Conservation (phyloP, 495 filamentous ascomycete genomes). For the Lepidopterella palustris region DNA sequence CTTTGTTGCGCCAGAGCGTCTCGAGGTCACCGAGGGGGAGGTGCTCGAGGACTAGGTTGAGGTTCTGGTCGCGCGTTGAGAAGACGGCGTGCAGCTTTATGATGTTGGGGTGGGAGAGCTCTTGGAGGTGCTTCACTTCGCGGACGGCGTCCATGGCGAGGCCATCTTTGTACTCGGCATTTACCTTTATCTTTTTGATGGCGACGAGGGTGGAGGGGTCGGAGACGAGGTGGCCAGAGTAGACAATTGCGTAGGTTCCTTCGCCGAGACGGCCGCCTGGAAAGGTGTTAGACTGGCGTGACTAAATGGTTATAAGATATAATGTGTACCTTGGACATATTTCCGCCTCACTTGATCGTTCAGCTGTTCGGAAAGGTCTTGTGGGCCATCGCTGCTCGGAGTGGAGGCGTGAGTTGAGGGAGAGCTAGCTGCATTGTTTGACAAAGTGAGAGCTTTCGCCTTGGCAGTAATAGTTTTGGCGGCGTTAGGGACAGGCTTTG, state of each 20-base stretch:
- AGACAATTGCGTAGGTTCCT: conserved; percentile 95
- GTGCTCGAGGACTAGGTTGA: conserved; percentile 91
- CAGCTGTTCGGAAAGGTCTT: conserved; percentile 74
- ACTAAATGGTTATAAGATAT: too few species aligned
- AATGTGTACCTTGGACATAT: conserved; percentile 89
- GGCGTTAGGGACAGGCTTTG: conserved; percentile 42
- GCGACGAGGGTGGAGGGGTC: conserved; percentile 69
- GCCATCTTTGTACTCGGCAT: conserved; percentile 75
- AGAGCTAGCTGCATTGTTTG: conserved; percentile 19
- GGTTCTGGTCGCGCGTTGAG: conserved; percentile 84
- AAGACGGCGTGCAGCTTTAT: conserved; percentile 88
- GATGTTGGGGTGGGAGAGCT: conserved; percentile 93
- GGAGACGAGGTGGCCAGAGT: conserved; percentile 66
- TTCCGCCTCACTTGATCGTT: conserved; percentile 81
- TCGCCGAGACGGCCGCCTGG: conserved; percentile 85
- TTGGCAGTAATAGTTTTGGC: conserved; percentile 15
- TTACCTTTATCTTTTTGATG: conserved; percentile 98
- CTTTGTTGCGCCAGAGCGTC: conserved; percentile 78
- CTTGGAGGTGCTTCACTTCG: conserved; percentile 89
- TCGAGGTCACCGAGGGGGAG: conserved; percentile 88
- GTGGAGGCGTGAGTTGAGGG: conserved; percentile 11
- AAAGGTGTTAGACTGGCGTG: too few species aligned
- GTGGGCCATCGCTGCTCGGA: conserved; percentile 32
- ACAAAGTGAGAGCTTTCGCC: conserved; percentile 38
- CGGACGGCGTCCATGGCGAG: conserved; percentile 90